Base-by-base conservation (phyloP, 208 protist genomes). In the Trypanosoma congolense region DNA sequence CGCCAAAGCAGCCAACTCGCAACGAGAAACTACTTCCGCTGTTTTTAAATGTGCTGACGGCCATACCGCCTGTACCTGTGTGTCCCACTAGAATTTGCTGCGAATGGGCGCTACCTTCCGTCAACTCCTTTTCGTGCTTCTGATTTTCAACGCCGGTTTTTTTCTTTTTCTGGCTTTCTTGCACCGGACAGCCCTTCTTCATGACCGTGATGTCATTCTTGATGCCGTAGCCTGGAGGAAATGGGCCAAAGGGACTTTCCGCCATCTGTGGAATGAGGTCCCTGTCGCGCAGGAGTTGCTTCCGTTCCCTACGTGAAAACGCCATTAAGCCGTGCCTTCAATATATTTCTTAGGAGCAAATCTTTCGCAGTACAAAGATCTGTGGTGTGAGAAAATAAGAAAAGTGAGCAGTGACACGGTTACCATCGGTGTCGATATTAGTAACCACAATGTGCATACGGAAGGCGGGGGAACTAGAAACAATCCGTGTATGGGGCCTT, bases 181-280 rank as follows among this genome's bases (percentile, higher is more conserved):
- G 38, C 2, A 42, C 31, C 24, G 28, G 55, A 40, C 56, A 57
- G 30, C 29, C 38, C 44, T 52, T n/a, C 30, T 50, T 56, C n/a
- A 46, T 73, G 18, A 79, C 65, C 0, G 64, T 81, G 12, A 69
- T 64, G 18, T 61, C 53, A 14, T 49, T 48, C 19, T 75, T 83
- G 3, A 61, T 56, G 1, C 66, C 65, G 41, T 77, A 67, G 45
- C 65, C 52, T 2, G 58, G 61, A 10, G 86, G 86, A 49, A 93
- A 93, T 0, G 86, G 68, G 0, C 86, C 86, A 66, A 93, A 93
- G 2, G 86, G 86, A 53, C 86, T 87, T 41, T 93, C 86, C 47
- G 80, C 83, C 26, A 89, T 31, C 16, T 82, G 86, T 3, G 86
- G 86, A 21, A 90, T 51, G 1, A 90, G 56, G 18, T 77, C 70